Conservation (phyloP, 1,284 basidiomycete species). For the Grifola frondosa region DNA sequence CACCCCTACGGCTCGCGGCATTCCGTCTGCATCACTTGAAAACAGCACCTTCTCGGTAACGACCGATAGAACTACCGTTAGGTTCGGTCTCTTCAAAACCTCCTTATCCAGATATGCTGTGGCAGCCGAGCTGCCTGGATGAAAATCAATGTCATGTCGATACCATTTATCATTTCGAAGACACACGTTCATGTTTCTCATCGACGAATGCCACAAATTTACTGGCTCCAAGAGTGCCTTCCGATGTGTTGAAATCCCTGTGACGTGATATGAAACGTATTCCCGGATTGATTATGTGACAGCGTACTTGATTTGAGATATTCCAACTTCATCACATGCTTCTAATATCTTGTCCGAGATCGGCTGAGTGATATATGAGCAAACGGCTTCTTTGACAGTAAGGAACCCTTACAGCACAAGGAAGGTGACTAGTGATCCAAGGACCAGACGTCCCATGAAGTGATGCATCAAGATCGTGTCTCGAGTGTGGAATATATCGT, state of each 20-base stretch:
- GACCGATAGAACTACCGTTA: conserved; percentile 39
- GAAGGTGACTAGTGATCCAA: conserved; percentile 19
- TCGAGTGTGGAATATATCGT: conserved; percentile 20
- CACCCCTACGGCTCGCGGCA: conserved; percentile 28
- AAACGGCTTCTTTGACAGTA: not conserved
- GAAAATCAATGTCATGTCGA: not conserved
- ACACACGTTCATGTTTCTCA: conserved; percentile 31
- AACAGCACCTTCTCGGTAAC: conserved; percentile 28
- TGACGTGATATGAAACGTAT: not conserved
- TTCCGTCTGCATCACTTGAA: conserved; percentile 11
- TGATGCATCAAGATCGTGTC: conserved; percentile 5
- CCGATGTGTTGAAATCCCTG: conserved; percentile 32
- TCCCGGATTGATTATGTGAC: not conserved
- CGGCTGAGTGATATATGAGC: conserved; percentile 1
- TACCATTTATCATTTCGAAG: no score
- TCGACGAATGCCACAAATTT: conserved; percentile 28
- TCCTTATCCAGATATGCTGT: conserved; percentile 36
- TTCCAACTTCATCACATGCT: conserved; percentile 20
- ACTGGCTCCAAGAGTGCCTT: conserved; percentile 25
- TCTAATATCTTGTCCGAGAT: conserved; percentile 11
- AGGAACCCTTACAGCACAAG: conserved; percentile 4
- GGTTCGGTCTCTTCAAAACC: conserved; percentile 36
- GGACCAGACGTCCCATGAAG: conserved; percentile 20
- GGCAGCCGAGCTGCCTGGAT: conserved; percentile 34
- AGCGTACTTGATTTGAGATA: conserved; percentile 23